Evolutionary conservation across 352 stramenopile species (phyloP).

Genomic region (Stramenopiles sp.): DNA sequence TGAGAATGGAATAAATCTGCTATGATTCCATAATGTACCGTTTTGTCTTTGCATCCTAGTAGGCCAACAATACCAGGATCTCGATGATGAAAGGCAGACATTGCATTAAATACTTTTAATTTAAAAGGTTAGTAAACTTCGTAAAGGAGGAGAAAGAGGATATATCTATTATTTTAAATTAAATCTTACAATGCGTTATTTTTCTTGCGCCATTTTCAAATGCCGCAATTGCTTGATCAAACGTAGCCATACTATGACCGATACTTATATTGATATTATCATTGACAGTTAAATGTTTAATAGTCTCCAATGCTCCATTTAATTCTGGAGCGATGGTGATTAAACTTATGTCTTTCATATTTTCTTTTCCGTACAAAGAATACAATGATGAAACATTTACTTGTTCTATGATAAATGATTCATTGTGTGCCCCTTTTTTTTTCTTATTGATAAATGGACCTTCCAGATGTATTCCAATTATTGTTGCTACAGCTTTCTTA

Average conservation of each 20-base stretch:
- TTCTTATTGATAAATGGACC: conserved; percentile 57
- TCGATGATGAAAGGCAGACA: conserved; percentile 65
- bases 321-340: conserved; percentile 64
- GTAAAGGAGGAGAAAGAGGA: not conserved
- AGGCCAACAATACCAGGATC: conserved; percentile 61
- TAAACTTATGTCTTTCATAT: conserved; percentile 32
- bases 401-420: conserved; percentile 30
- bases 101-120: conserved; percentile 68
- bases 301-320: conserved; percentile 33
- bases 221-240: conserved; percentile 42
- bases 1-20: conserved; percentile 61
- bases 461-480: conserved; percentile 61
- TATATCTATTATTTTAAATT: not conserved
- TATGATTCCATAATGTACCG: conserved; percentile 51
- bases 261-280: conserved; percentile 36
- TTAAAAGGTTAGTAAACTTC: not conserved
- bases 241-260: conserved; percentile 44
- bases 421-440: conserved; percentile 52
- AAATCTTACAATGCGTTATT: conserved; percentile 33
- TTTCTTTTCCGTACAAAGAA: conserved; percentile 32
- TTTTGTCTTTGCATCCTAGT: conserved; percentile 27
- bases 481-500: too few relatives aligned
- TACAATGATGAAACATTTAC: conserved; percentile 23
- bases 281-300: conserved; percentile 24
- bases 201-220: conserved; percentile 40